A percentile compares a stretch with the other conserved stretches of the same genome.
These are phyloP conservation scores for Flaveria robusta DNA, from an alignment of 129 eudicot species.

Conservation along the genomic window DNA sequence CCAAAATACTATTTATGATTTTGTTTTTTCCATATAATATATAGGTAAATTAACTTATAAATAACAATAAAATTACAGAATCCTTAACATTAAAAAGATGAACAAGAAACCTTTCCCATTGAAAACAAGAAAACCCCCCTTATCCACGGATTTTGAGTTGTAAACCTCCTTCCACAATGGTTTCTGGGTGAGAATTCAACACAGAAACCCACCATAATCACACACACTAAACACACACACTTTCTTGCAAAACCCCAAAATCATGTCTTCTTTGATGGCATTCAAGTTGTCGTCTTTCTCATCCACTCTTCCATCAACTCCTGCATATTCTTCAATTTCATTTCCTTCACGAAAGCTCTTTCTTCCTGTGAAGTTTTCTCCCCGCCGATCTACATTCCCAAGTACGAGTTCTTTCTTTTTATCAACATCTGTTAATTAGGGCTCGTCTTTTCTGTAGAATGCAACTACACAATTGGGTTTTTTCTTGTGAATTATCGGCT, in stretches of 20 bases:
- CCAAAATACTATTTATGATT: no score
- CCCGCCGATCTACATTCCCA: slow-evolving; percentile 47
- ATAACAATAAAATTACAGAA: no score
- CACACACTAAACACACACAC: not conserved
- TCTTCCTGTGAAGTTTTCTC: slow-evolving; percentile 33
- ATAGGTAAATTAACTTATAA: no score
- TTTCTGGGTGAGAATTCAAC: slow-evolving; percentile 10
- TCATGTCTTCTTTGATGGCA: slow-evolving; percentile 31
- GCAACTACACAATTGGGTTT: not conserved
- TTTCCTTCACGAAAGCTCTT: slow-evolving; percentile 28
- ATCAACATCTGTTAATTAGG: slow-evolving; percentile 16
- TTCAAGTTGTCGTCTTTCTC: slow-evolving; percentile 36
- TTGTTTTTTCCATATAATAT: no score
- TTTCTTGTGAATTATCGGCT: no score
- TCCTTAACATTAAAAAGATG: not conserved
- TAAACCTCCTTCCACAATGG: slow-evolving; percentile 5
- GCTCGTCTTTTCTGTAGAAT: not conserved
- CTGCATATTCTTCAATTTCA: slow-evolving; percentile 30
- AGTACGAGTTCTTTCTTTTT: slow-evolving; percentile 34
- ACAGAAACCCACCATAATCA: not conserved
- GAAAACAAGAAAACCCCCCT: not conserved
- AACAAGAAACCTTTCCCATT: not conserved
- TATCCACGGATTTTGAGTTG: slow-evolving; percentile 9
- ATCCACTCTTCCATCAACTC: slow-evolving; percentile 18
- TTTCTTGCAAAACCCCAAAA: not conserved